Conservation (phyloP, 768 basidiomycete species). For the Leucosporidium creatinivorum region DNA sequence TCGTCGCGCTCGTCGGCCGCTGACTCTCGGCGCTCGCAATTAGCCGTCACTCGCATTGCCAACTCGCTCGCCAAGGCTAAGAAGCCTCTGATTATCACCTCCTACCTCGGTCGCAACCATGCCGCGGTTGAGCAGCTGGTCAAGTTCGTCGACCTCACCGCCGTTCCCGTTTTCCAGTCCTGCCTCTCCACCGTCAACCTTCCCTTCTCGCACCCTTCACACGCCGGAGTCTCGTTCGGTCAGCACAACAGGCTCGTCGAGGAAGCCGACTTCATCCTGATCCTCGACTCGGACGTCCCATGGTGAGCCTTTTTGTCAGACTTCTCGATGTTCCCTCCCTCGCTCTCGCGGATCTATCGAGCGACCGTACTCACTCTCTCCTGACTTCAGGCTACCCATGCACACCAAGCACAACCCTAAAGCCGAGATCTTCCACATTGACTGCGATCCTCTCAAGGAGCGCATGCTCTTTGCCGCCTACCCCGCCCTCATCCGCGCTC, state of each 20-base stretch:
- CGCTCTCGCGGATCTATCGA: no score
- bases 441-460: constrained; percentile 57
- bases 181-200: constrained; percentile 53
- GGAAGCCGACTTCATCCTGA: constrained; percentile 56
- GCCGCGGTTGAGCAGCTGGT: constrained; percentile 48
- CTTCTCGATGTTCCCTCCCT: not conserved
- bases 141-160: constrained; percentile 50
- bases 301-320: constrained; percentile 47
- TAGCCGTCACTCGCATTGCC: constrained; percentile 46
- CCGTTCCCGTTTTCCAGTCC: constrained; percentile 52
- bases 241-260: constrained; percentile 47
- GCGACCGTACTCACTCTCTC: not conserved
- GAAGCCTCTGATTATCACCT: constrained; percentile 59
- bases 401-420: constrained; percentile 37
- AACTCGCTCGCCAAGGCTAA: constrained; percentile 50
- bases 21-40: not conserved
- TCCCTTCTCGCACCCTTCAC: constrained; percentile 54
- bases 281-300: constrained; percentile 60
- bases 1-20: no score
- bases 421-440: constrained; percentile 56
- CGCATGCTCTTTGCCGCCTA: constrained; percentile 27
- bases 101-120: constrained; percentile 55
- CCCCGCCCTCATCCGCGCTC: constrained; percentile 55
- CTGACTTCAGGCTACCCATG: constrained; percentile 37
- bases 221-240: constrained; percentile 53